Evolutionary conservation across 495 filamentous ascomycete species (phyloP).

Genomic region (Cryomyces minteri): DNA sequence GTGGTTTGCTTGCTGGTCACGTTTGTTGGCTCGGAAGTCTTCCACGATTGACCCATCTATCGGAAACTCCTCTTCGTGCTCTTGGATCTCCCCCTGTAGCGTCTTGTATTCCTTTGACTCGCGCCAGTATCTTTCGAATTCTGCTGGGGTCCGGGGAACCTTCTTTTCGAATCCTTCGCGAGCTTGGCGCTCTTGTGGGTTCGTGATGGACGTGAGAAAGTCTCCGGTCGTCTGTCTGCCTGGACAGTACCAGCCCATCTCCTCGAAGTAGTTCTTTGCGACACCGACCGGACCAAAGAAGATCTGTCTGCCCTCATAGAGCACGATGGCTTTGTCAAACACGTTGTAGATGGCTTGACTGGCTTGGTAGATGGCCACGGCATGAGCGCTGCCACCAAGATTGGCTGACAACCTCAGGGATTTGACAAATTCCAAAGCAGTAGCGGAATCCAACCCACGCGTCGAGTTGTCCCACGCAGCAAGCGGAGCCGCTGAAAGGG

Average conservation of each 20-base stretch:
- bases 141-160: constrained; percentile 51
- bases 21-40: constrained; percentile 26
- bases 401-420: constrained; percentile 3
- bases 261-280: constrained; percentile 22
- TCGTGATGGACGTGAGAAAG: constrained; percentile 58
- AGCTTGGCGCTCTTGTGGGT: constrained; percentile 40
- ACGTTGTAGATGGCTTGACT: constrained; percentile 20
- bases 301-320: constrained; percentile 24
- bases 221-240: constrained; percentile 45
- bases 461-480: constrained; percentile 10
- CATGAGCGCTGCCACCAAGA: constrained; percentile 2
- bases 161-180: constrained; percentile 39
- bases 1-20: constrained; percentile 19
- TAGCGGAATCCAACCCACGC: constrained; percentile 9
- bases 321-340: constrained; percentile 23
- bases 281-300: constrained; percentile 17
- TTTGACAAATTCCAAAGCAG: constrained; percentile 6
- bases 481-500: constrained; percentile 3
- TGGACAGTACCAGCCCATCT: constrained; percentile 42
- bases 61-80: constrained; percentile 44
- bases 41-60: constrained; percentile 37
- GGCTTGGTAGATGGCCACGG: constrained; percentile 22
- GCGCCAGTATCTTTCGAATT: constrained; percentile 57
- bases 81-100: constrained; percentile 51
- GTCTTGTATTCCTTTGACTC: constrained; percentile 45